Evolutionary conservation across 257 asterid species (phyloP).

Genomic region (Penstemon eatonii): DNA sequence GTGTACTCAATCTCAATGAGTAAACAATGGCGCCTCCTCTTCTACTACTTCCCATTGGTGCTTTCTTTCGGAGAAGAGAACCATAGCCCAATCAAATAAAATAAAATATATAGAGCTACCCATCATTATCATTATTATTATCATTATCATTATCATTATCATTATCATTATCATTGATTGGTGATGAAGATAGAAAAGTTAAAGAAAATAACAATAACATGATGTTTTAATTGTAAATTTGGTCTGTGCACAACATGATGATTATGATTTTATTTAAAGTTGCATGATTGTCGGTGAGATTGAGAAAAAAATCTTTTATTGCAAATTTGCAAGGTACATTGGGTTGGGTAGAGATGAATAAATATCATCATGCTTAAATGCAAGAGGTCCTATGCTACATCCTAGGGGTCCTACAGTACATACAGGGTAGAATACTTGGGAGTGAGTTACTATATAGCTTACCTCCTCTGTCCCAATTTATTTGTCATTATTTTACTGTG

Average conservation of each 20-base stretch:
- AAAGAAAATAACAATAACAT: background rate
- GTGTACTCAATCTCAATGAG: conserved; percentile 3
- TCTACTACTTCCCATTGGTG: conserved; percentile 29
- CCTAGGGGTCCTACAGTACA: background rate
- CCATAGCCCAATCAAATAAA: background rate
- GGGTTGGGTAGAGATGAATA: background rate
- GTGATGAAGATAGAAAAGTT: background rate
- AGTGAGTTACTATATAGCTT: too few species aligned
- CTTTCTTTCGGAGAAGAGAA: background rate
- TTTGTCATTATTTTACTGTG: too few species aligned
- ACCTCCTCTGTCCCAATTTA: too few species aligned
- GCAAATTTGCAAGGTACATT: background rate
- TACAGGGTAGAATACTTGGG: too few species aligned
- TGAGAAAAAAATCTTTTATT: conserved; percentile 9
- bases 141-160: background rate
- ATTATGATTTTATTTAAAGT: background rate
- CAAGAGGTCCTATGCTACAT: background rate
- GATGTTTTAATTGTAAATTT: too few species aligned
- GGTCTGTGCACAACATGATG: too few species aligned
- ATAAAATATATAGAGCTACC: background rate
- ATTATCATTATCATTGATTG: background rate
- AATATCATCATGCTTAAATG: background rate
- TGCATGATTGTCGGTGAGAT: conserved; percentile 19
- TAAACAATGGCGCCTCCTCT: background rate
- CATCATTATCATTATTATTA: too few species aligned